Evolutionary conservation across 805 yeast genomes (phyloP).

Genomic region (Ogataea wickerhamii): DNA sequence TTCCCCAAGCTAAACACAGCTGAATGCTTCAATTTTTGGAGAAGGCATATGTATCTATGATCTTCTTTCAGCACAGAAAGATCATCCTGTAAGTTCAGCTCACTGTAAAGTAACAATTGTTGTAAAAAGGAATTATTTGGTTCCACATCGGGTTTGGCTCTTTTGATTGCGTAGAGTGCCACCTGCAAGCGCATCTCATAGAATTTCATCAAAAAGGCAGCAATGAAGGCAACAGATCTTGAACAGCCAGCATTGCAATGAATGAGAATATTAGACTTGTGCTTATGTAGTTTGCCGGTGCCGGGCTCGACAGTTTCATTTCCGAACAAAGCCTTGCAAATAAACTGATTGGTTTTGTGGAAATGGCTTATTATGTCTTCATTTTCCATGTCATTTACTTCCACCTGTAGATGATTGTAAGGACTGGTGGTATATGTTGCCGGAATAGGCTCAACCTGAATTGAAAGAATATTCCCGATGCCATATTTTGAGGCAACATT

Average conservation of each 20-base stretch:
- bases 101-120: slow-evolving; percentile 65
- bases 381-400: slow-evolving; percentile 67
- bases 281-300: slow-evolving; percentile 29
- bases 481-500: slow-evolving; percentile 49
- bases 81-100: slow-evolving; percentile 38
- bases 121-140: slow-evolving; percentile 75
- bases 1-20: neutral
- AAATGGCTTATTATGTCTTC: slow-evolving; percentile 64
- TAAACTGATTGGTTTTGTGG: slow-evolving; percentile 59
- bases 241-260: slow-evolving; percentile 55
- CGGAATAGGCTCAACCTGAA: slow-evolving; percentile 63
- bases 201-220: slow-evolving; percentile 48
- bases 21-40: slow-evolving; percentile 26
- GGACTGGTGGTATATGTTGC: slow-evolving; percentile 39
- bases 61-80: slow-evolving; percentile 18
- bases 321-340: slow-evolving; percentile 58
- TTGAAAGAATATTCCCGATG: slow-evolving; percentile 71
- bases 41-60: slow-evolving; percentile 42
- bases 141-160: slow-evolving; percentile 55
- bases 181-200: slow-evolving; percentile 54
- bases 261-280: slow-evolving; percentile 43
- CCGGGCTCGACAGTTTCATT: slow-evolving; percentile 25
- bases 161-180: slow-evolving; percentile 71
- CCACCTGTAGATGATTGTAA: slow-evolving; percentile 57
- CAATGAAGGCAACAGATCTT: slow-evolving; percentile 43